These are phyloP conservation scores for Debaryomyces psychrophilus DNA, from an alignment of 1,139 yeast species.

Conservation along the genomic window DNA sequence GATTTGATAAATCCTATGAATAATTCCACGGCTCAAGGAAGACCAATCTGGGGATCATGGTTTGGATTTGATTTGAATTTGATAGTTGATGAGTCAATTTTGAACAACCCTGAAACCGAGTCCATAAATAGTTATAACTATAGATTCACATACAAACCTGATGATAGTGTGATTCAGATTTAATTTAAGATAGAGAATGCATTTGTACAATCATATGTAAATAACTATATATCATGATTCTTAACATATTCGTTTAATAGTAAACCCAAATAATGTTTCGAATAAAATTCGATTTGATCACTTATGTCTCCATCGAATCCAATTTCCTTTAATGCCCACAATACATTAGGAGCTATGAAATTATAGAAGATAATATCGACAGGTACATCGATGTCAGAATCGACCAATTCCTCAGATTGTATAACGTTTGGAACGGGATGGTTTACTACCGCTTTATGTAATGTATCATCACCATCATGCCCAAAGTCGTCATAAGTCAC, in stretches of 20 bases:
- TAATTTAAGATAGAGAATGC: constrained; percentile 16
- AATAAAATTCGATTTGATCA: constrained; percentile 29
- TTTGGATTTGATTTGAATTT: constrained; percentile 64
- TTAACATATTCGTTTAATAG: constrained; percentile 35
- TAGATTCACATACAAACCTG: constrained; percentile 66
- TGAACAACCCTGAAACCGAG: constrained; percentile 43
- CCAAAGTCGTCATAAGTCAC: constrained; percentile 86
- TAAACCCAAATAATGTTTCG: constrained; percentile 37
- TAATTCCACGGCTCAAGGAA: constrained; percentile 22
- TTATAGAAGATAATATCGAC: constrained; percentile 80
- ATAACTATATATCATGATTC: constrained; percentile 15
- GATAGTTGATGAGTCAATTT: constrained; percentile 60
- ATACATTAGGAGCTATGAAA: constrained; percentile 66
- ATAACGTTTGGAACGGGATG: constrained; percentile 79
- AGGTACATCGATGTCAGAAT: constrained; percentile 22
- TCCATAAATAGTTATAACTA: constrained; percentile 63
- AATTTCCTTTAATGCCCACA: constrained; percentile 54
- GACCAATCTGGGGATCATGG: constrained; percentile 65
- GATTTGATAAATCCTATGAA: constrained; percentile 34
- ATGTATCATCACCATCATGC: constrained; percentile 83
- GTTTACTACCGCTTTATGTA: constrained; percentile 63
- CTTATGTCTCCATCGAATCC: constrained; percentile 22
- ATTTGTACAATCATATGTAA: constrained; percentile 8
- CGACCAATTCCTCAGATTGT: constrained; percentile 41
- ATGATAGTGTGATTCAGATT: constrained; percentile 51